Evolutionary conservation across 441 rosid genomes (phyloP).

Genomic region (Erysimum cheiri): DNA sequence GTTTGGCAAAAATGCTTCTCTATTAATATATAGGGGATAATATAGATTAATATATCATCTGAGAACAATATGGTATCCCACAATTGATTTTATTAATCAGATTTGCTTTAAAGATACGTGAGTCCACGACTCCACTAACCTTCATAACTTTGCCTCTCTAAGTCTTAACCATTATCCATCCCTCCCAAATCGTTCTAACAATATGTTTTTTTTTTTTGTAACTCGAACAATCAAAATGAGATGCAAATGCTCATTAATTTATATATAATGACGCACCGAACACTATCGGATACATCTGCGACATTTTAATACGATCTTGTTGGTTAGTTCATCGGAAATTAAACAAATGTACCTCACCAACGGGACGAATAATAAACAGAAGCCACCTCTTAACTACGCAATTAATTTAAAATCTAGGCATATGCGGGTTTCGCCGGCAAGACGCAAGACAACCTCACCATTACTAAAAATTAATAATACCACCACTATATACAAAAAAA

Average conservation of each 20-base stretch:
- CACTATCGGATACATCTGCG: neutral
- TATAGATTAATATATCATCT: neutral
- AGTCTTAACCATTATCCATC: slow-evolving; percentile 13
- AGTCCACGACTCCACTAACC: slow-evolving; percentile 44
- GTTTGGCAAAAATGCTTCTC: too few species aligned
- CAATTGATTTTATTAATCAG: slow-evolving; percentile 13
- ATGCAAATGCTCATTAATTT: neutral
- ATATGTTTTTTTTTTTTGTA: neutral
- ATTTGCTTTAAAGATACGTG: slow-evolving; percentile 38
- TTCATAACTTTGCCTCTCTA: slow-evolving; percentile 24
- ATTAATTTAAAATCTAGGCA: neutral
- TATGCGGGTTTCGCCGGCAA: slow-evolving; percentile 11
- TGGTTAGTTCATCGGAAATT: neutral
- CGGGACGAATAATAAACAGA: neutral
- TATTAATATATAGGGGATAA: too few species aligned
- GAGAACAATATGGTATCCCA: slow-evolving; percentile 24
- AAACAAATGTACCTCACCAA: slow-evolving; percentile 1
- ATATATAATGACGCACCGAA: slow-evolving; percentile 2
- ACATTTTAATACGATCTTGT: neutral
- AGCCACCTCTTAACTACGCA: neutral
- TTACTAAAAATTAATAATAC: slow-evolving; percentile 13
- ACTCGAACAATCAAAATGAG: slow-evolving; percentile 5
- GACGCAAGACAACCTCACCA: slow-evolving; percentile 32
- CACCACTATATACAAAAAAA: neutral
- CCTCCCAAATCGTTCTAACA: slow-evolving; percentile 8